Evolutionary conservation across 2,329 filamentous ascomycete species (phyloP), one percentile per base, ranked within the genome.

Genomic region (Calonectria henricotiae): DNA sequence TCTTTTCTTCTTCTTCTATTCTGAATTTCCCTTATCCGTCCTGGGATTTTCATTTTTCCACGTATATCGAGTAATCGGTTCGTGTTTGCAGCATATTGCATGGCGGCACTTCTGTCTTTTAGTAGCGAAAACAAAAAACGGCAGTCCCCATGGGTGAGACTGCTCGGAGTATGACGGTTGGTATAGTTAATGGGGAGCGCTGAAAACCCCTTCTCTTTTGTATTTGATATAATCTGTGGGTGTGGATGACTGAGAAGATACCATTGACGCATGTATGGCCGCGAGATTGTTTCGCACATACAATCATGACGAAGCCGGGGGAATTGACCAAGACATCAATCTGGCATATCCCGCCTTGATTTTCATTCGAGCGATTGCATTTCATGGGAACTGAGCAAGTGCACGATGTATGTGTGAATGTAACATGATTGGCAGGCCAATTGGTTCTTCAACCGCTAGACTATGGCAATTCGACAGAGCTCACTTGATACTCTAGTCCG

Each of bases 401-500:
- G 43, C 15, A 27, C n/a, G 17, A 3, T 30, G 25, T n/a, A 37
- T 54, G 49, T 35, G 47, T n/a, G 47, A 37, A 55, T 55, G 51
- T 23, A 25, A 30, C 51, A 58, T 27, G 12, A 39, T 58, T 39
- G 51, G 51, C 35, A 58, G 67, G 73, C 65, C 71, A 72, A 76
- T 65, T 69, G 65, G 68, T 73, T 69, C 66, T 73, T 72, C 70
- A 67, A 66, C 67, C 62, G 63, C 68, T 66, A 46, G 67, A 72
- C 67, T 63, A 60, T 70, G 71, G 71, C 67, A 71, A 49, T 43
- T 62, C 65, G 54, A 71, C 75, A 73, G 77, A 79, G 78, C 68
- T 81, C 79, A 81, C 79, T 81, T 81, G 79, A 81, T 77, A 71
- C 77, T 80, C 78, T 76, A 75, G 73, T 76, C 71, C 71, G 74